A percentile compares a stretch with the other conserved stretches of the same genome.
phyloP scores from a whole-genome alignment of 108 stramenopile species.

The Discostella stelligeroides region DNA sequence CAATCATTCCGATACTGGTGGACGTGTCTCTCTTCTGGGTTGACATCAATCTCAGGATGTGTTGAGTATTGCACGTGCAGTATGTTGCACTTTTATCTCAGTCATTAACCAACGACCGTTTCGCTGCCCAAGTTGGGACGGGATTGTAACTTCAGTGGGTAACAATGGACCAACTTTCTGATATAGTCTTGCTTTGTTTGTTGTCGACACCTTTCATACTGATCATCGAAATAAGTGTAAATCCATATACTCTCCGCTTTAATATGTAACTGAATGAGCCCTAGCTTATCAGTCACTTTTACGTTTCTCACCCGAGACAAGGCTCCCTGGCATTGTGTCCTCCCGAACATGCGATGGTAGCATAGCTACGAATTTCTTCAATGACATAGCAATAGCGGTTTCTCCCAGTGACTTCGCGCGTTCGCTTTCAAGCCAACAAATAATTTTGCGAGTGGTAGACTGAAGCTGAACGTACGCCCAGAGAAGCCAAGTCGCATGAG shows the following conservation, averaged over 20 bases:
- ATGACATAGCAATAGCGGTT: conserved; percentile 11
- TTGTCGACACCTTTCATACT: no score
- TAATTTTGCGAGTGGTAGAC: conserved; percentile 46
- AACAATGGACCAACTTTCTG: no score
- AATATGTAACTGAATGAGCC: background rate
- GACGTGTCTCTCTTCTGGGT: background rate
- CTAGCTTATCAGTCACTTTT: background rate
- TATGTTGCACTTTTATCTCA: no score
- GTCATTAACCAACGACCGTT: no score
- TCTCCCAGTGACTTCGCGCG: conserved; percentile 23
- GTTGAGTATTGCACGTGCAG: no score
- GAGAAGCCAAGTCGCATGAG: conserved; percentile 63
- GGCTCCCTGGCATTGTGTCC: background rate
- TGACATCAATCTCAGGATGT: no score
- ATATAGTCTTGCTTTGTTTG: no score
- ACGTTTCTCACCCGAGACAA: background rate
- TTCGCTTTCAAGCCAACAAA: conserved; percentile 62
- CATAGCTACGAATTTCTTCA: conserved; percentile 15
- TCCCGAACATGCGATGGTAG: conserved; percentile 4
- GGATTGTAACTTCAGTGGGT: no score
- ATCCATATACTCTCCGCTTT: background rate
- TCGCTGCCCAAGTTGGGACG: no score
- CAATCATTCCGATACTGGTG: no score
- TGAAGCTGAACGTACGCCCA: conserved; percentile 71
- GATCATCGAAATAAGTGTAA: no score